Evolutionary conservation across 176 grass and related monocot species (phyloP).

Genomic region (Zea luxurians): DNA sequence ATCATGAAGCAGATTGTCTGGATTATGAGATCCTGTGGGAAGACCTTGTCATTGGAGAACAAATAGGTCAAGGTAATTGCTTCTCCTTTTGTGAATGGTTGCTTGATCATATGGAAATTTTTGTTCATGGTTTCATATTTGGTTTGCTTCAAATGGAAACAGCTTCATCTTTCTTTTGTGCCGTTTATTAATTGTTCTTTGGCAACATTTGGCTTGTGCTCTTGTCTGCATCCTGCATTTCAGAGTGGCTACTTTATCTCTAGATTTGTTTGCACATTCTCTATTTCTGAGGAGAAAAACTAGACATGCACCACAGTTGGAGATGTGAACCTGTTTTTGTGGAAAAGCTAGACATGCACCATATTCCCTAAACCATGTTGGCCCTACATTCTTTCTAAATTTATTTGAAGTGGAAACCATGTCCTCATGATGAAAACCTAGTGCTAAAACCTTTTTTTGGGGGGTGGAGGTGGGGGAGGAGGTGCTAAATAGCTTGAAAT

Average conservation of each 20-base stretch:
- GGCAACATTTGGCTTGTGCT: not conserved
- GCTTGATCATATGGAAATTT: not conserved
- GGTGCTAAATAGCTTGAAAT: slow-evolving; percentile 10
- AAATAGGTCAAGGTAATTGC: slow-evolving; percentile 90
- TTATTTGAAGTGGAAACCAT: slow-evolving; percentile 25
- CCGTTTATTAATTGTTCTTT: not conserved
- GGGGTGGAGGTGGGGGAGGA: too few relatives aligned
- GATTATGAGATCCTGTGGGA: slow-evolving; percentile 99
- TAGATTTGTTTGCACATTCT: slow-evolving; percentile 15
- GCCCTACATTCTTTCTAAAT: not conserved
- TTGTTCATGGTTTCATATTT: slow-evolving; percentile 29
- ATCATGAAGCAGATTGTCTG: slow-evolving; percentile 85
- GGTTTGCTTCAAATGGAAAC: not conserved
- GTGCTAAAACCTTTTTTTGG: slow-evolving; percentile 8
- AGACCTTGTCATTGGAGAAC: slow-evolving; percentile 89
- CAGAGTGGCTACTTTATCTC: not conserved
- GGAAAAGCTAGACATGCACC: not conserved
- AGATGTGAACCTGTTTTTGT: not conserved
- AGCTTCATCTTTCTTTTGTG: slow-evolving; percentile 12
- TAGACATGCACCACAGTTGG: slow-evolving; percentile 8
- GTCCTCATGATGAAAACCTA: slow-evolving; percentile 4
- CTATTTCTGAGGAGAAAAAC: not conserved
- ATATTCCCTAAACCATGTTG: not conserved
- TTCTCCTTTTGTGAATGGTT: slow-evolving; percentile 41
- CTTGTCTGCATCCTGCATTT: slow-evolving; percentile 11